Conservation (phyloP, 1,284 basidiomycete genomes). For the Sanguinoderma infundibulare region DNA sequence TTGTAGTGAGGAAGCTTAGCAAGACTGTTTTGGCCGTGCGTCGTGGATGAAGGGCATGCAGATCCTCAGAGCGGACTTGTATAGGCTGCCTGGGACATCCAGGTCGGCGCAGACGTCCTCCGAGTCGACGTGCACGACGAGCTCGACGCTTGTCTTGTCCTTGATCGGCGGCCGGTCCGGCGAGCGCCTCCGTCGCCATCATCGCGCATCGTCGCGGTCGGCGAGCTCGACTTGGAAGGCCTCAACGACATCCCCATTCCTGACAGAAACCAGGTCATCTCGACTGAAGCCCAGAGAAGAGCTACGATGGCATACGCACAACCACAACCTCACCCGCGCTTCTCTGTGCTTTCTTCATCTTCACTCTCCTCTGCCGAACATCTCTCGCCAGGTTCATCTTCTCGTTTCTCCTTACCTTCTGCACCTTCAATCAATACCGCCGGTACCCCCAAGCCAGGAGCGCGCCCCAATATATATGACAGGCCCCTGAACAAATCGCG, state of each 20-base stretch:
- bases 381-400: constrained; percentile 62
- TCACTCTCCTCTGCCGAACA: constrained; percentile 68
- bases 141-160: neutral
- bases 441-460: constrained; percentile 43
- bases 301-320: constrained; percentile 57
- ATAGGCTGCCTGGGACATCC: neutral
- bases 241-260: neutral
- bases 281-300: neutral
- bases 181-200: neutral
- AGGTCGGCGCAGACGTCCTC: neutral
- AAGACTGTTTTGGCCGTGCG: constrained; percentile 1
- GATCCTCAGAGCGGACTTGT: neutral
- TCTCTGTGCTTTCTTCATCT: constrained; percentile 71
- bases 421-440: constrained; percentile 53
- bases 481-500: constrained; percentile 84
- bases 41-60: neutral
- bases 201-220: neutral
- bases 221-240: neutral
- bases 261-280: neutral
- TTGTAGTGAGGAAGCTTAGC: constrained; percentile 14
- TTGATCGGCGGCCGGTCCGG: neutral
- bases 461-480: constrained; percentile 81
- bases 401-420: constrained; percentile 71
- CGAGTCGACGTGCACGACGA: neutral
- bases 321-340: constrained; percentile 56